Evolutionary conservation across 2,329 filamentous ascomycete species (phyloP).

Genomic region (Arachnomyces sp.): DNA sequence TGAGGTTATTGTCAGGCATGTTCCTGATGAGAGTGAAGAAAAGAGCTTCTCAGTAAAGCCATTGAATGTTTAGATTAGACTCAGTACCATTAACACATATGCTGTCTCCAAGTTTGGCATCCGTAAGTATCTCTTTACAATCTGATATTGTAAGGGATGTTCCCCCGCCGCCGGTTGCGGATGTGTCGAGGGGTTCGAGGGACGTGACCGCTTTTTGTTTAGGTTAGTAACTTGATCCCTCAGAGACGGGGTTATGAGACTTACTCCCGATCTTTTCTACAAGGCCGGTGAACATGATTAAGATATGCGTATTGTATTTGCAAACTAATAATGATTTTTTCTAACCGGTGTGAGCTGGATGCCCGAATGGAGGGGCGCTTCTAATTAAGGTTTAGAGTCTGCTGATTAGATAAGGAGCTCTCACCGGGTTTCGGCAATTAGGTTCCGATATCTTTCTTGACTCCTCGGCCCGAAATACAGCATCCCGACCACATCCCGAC

Average conservation of each 20-base stretch:
- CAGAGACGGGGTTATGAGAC: slow-evolving; percentile 19
- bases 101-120: slow-evolving; percentile 82
- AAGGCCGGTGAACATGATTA: slow-evolving; percentile 86
- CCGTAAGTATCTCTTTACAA: slow-evolving; percentile 66
- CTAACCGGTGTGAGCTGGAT: too few species aligned
- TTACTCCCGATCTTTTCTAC: slow-evolving; percentile 88
- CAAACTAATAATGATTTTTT: slow-evolving; percentile 9
- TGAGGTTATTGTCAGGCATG: slow-evolving; percentile 85
- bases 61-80: neutral
- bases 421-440: slow-evolving; percentile 9
- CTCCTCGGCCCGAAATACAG: too few species aligned
- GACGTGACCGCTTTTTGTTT: slow-evolving; percentile 59
- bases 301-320: slow-evolving; percentile 13
- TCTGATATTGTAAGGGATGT: slow-evolving; percentile 83
- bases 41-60: neutral
- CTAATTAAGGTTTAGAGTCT: neutral
- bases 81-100: slow-evolving; percentile 77
- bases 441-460: too few species aligned
- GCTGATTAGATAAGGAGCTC: slow-evolving; percentile 1
- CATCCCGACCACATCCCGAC: too few species aligned
- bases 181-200: slow-evolving; percentile 71
- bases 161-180: slow-evolving; percentile 63
- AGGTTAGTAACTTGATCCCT: slow-evolving; percentile 5
- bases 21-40: slow-evolving; percentile 38
- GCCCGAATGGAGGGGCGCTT: neutral